These are phyloP conservation scores for Gossypium mustelinum DNA, from an alignment of 345 rosid species.

Conservation along the genomic window DNA sequence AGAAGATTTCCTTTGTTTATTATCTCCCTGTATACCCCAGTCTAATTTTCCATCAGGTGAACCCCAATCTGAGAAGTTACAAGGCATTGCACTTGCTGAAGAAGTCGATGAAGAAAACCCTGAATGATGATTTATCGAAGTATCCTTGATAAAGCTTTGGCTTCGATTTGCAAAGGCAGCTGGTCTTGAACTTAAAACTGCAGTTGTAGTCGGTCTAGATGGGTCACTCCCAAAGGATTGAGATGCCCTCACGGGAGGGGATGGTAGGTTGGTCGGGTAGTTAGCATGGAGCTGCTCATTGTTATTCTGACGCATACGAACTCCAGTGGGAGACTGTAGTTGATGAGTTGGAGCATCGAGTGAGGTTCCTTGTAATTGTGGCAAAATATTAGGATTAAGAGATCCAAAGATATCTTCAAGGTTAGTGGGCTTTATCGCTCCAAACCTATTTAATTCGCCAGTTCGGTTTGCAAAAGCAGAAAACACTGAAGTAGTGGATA, in stretches of 20 bases:
- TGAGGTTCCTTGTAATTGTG: constrained; percentile 44
- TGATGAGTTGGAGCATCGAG: constrained; percentile 30
- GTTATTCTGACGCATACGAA: constrained; percentile 45
- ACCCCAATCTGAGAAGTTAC: constrained; percentile 59
- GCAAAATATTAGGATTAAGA: constrained; percentile 34
- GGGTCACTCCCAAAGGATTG: constrained; percentile 40
- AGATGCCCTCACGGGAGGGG: constrained; percentile 48
- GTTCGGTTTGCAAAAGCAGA: constrained; percentile 33
- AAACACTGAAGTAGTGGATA: constrained; percentile 39
- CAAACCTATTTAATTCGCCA: constrained; percentile 50
- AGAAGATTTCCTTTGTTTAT: constrained; percentile 63
- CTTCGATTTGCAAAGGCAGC: constrained; percentile 65
- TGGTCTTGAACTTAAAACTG: constrained; percentile 51
- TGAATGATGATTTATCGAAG: constrained; percentile 33
- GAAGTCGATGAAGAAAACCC: constrained; percentile 35
- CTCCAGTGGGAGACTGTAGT: constrained; percentile 38
- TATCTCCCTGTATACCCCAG: constrained; percentile 72
- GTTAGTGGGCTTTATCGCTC: constrained; percentile 37
- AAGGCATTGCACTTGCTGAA: constrained; percentile 26
- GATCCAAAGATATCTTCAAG: constrained; percentile 2
- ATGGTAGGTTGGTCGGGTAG: constrained; percentile 42
- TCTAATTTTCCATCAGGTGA: constrained; percentile 78
- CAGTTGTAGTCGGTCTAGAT: constrained; percentile 35
- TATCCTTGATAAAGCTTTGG: constrained; percentile 68
- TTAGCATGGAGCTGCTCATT: constrained; percentile 45